Conservation (phyloP, 2,329 filamentous ascomycete genomes). For the Fusarium sp. region DNA sequence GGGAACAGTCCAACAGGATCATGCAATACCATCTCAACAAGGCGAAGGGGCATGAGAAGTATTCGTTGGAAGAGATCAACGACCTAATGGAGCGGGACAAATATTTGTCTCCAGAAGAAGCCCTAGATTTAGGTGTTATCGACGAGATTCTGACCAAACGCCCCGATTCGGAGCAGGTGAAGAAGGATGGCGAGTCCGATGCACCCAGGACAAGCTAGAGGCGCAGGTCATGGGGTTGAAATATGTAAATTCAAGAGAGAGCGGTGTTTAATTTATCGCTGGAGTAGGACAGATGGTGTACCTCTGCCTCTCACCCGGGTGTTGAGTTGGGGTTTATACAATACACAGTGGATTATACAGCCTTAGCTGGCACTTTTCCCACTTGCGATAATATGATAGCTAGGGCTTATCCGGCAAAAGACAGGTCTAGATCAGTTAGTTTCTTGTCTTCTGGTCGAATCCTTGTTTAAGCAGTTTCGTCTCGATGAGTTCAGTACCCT, state of each 20-base stretch:
- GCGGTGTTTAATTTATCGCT: too few species aligned
- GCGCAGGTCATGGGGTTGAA: not conserved
- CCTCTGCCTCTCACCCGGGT: not conserved
- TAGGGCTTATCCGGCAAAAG: not conserved
- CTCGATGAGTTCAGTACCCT: too few species aligned
- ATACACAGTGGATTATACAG: not conserved
- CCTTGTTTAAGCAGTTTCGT: too few species aligned
- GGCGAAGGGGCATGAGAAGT: slow-evolving; percentile 77
- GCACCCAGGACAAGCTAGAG: slow-evolving; percentile 24
- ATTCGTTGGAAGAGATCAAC: slow-evolving; percentile 84
- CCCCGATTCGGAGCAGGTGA: slow-evolving; percentile 53
- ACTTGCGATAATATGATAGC: slow-evolving; percentile 1
- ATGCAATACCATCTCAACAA: slow-evolving; percentile 88
- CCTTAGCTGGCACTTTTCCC: not conserved
- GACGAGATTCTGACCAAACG: slow-evolving; percentile 85
- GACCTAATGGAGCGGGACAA: slow-evolving; percentile 97
- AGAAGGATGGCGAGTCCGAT: slow-evolving; percentile 35
- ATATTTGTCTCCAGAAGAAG: slow-evolving; percentile 90
- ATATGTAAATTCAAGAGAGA: not conserved
- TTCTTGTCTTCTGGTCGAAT: too few species aligned
- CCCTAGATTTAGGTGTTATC: slow-evolving; percentile 88
- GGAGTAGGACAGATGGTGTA: not conserved
- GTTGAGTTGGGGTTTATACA: slow-evolving; percentile 2
- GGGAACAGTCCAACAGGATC: slow-evolving; percentile 88
- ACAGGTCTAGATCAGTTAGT: not conserved